Evolutionary conservation across 2,329 filamentous ascomycete genomes (phyloP).

Genomic region (Fusarium protoensiforme): DNA sequence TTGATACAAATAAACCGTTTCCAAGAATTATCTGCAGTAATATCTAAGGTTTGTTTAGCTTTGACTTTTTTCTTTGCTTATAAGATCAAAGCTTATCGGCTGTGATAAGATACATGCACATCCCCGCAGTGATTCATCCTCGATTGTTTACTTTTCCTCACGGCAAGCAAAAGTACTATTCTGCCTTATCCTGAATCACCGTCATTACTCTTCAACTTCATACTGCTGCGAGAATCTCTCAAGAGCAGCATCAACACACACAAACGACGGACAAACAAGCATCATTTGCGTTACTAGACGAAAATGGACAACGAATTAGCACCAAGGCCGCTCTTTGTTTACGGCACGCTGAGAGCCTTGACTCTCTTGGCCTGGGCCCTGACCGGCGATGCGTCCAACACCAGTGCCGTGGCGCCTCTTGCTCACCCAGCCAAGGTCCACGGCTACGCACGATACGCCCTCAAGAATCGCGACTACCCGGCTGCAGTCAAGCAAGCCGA

Average conservation of each 20-base stretch:
- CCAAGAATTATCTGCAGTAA: neutral
- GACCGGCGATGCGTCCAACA: slow-evolving; percentile 41
- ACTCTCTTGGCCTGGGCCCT: slow-evolving; percentile 45
- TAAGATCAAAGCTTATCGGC: neutral
- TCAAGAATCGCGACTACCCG: slow-evolving; percentile 42
- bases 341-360: slow-evolving; percentile 43
- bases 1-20: neutral
- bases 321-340: slow-evolving; percentile 43
- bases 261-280: neutral
- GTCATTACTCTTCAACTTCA: neutral
- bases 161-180: neutral
- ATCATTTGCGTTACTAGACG: neutral
- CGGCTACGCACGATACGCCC: slow-evolving; percentile 7
- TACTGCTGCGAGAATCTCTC: neutral
- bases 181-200: neutral
- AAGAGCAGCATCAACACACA: neutral
- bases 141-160: neutral
- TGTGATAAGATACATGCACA: neutral
- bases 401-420: neutral
- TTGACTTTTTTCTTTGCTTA: neutral
- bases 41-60: no score
- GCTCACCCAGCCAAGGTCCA: slow-evolving; percentile 21
- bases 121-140: neutral
- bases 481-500: slow-evolving; percentile 26
- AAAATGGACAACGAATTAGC: neutral